Evolutionary conservation across 2,329 filamentous ascomycete genomes (phyloP).

Genomic region (Penicillium polonicum): DNA sequence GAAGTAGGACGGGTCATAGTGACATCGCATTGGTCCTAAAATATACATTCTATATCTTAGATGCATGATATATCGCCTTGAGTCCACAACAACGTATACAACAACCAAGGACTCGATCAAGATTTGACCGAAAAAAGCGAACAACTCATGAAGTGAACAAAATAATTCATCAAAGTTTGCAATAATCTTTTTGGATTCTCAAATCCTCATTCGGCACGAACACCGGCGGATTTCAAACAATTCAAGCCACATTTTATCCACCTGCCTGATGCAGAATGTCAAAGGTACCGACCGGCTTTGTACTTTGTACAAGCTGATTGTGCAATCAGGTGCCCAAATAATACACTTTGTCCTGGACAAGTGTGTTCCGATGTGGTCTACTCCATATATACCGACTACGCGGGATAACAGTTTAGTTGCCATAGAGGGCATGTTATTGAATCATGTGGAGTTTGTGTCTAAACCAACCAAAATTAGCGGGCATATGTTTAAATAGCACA

Average conservation of each 20-base stretch:
- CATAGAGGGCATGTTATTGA: background rate
- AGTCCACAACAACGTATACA: background rate
- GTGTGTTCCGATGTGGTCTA: background rate
- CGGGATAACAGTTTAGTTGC: background rate
- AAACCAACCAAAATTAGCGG: background rate
- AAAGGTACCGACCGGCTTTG: background rate
- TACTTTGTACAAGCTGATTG: background rate
- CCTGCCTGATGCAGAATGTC: constrained; percentile 5
- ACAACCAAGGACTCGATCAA: background rate
- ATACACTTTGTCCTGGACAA: background rate
- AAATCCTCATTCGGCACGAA: background rate
- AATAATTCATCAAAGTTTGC: too few relatives aligned
- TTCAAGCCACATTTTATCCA: constrained; percentile 2
- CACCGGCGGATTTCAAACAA: background rate
- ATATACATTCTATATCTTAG: background rate
- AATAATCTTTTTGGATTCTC: background rate
- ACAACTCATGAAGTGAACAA: too few relatives aligned
- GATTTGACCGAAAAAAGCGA: background rate
- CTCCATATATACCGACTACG: background rate
- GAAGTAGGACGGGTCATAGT: background rate
- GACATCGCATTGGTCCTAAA: background rate
- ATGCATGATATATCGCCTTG: background rate
- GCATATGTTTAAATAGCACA: background rate
- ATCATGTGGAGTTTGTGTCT: background rate
- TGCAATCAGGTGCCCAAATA: background rate